Base-by-base conservation (phyloP, 441 rosid species). In the Eutrema salsugineum region DNA sequence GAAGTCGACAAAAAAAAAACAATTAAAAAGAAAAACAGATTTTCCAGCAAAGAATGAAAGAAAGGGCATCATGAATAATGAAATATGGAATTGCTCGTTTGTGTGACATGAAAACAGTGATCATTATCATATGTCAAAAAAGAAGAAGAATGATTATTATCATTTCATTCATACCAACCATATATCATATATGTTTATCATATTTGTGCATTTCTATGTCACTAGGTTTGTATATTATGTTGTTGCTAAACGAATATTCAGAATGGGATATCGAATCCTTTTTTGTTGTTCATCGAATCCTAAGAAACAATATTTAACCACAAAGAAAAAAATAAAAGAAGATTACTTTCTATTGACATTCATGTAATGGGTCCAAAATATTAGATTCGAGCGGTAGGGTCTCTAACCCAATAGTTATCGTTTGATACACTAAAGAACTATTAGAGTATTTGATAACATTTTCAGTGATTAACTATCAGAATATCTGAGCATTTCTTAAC, bases 331-430 rank as follows among this genome's bases (percentile, higher is more conserved):
- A 11, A 22, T n/a, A 38, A 9, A 15, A 63, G 33, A 63, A 48
- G 24, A 28, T 65, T 43, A 55, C 65, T 64, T 64, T 36, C 57
- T 38, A 63, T 57, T 39, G 57, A 30, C 77, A 73, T 65, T 22
- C 43, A 57, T 39, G 27, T 39, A 73, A 58, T 73, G 66, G 44
- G 77, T 66, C 66, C 66, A 66, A 48, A 66, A 10, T 58, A 58
- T 73, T 58, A 73, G 68, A 71, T 66, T 73, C 72, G 40, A 66
- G 58, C 11, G 38, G 36, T 64, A 53, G 39, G 48, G 58, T 39
- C 30, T 53, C 28, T 60, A 44, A 67, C 14, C 43, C 32, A 20
- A 71, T 40, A 70, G 50, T 39, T 60, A 7, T 50, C 20, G 32
- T 48, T 53, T 30, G 39, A 60, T 60, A 24, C 61, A 15, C 27